phyloP scores from a whole-genome alignment of 805 yeast species.

The Hanseniaspora valbyensis region DNA sequence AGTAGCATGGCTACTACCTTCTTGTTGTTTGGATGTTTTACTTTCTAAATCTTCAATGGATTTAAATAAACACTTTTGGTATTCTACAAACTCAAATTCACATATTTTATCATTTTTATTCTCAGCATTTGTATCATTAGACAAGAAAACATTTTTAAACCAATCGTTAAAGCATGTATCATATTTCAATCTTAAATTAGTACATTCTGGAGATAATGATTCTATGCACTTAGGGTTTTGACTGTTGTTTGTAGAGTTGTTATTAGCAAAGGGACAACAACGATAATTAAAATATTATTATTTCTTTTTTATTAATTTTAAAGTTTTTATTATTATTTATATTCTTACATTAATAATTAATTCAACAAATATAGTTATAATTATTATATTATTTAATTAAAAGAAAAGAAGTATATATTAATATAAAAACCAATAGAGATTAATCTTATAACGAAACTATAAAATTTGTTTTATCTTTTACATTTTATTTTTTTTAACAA shows the following conservation, averaged over 20 bases:
- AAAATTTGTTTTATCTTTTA: neutral
- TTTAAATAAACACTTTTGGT: slow-evolving; percentile 13
- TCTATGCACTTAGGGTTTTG: slow-evolving; percentile 12
- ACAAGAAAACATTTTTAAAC: slow-evolving; percentile 65
- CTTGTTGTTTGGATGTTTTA: neutral
- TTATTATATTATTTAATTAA: too few species aligned
- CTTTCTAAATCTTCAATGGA: slow-evolving; percentile 4
- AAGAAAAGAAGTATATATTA: too few species aligned
- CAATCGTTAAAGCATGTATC: slow-evolving; percentile 81
- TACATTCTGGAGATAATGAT: slow-evolving; percentile 55
- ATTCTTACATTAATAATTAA: too few species aligned
- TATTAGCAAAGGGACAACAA: slow-evolving; percentile 1
- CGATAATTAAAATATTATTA: neutral
- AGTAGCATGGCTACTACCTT: neutral
- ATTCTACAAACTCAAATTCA: slow-evolving; percentile 10
- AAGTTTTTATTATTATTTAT: too few species aligned
- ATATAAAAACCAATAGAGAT: neutral
- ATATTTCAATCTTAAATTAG: slow-evolving; percentile 63
- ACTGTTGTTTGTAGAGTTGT: neutral
- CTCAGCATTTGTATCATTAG: neutral
- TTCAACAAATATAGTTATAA: too few species aligned
- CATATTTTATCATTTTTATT: slow-evolving; percentile 3
- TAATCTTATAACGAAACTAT: neutral
- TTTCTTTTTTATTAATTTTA: too few species aligned
- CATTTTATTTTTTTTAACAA: neutral